Evolutionary conservation across 768 basidiomycete genomes (phyloP), one percentile per base, ranked within the genome.

Genomic region (Mrakia frigida): DNA sequence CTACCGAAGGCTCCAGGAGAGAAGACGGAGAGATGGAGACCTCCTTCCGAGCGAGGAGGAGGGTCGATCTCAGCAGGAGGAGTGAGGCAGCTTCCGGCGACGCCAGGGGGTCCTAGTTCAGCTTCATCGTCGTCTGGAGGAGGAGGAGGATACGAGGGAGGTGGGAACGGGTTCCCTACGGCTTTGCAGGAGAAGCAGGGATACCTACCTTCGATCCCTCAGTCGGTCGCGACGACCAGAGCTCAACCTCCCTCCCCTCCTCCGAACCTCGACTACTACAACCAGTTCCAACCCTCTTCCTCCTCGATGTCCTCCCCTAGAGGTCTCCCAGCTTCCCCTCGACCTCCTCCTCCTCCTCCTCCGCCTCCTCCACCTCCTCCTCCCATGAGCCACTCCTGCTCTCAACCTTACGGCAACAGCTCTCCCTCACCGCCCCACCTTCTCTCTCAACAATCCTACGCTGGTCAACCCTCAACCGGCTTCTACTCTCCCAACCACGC

Each of bases 161-260:
- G 56, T 16, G 65, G 65, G 3, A 68, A 68, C 39, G 65, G 65
- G 14, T 68, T 68, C 37, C 65, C 65, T 35, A 68, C 65, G 18
- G 65, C 65, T 37, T 13, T 68, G 6, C 37, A 68, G 37, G 65
- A 68, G 65, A 68, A 68, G 23, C 65, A 68, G 23, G 65, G 65
- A 16, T 41, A 39, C 21, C 65, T 68, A 18, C 35, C 65, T n/a
- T 68, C 65, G 65, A 68, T 68, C 18, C 65, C 65, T n/a, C 65
- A 68, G n/a, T 56, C 56, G 56, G 23, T 56, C 56, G 56, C 56
- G 56, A 56, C 56, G n/a, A n/a, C n/a, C n/a, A 28, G 16, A 21
- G 63, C n/a, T 37, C 63, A 16, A 31, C 63, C 39, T 35, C 35
- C 65, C 25, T 68, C 65, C 25, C 65, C 65, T 25, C 35, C 35